phyloP scores from a whole-genome alignment of 306 rosid genomes.

The Elaeagnus macrophylla region DNA sequence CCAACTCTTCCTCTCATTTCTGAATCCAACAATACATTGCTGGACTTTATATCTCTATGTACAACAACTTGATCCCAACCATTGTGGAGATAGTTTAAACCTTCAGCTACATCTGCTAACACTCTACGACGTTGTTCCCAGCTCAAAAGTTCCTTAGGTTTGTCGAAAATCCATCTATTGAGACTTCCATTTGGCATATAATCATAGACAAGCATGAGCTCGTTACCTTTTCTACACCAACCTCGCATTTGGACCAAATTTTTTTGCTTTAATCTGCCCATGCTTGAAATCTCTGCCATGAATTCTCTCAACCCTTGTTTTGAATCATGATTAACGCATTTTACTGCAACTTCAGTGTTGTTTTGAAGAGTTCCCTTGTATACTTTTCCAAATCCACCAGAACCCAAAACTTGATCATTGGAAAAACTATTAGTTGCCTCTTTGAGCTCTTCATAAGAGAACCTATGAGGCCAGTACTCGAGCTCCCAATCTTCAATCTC shows the following conservation, averaged over 20 bases:
- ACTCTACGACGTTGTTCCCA: slow-evolving; percentile 60
- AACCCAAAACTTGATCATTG: slow-evolving; percentile 41
- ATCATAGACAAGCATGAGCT: slow-evolving; percentile 77
- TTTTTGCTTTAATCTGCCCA: slow-evolving; percentile 91
- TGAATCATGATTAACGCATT: slow-evolving; percentile 83
- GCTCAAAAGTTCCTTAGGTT: slow-evolving; percentile 29
- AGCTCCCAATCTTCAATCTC: slow-evolving; percentile 89
- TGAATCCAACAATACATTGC: slow-evolving; percentile 61
- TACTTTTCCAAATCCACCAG: slow-evolving; percentile 85
- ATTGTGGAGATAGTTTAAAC: slow-evolving; percentile 68
- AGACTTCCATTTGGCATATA: slow-evolving; percentile 87
- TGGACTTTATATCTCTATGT: slow-evolving; percentile 75
- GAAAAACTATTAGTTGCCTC: slow-evolving; percentile 49
- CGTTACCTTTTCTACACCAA: slow-evolving; percentile 70
- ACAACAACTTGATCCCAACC: slow-evolving; percentile 91
- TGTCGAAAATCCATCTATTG: slow-evolving; percentile 62
- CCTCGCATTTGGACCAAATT: slow-evolving; percentile 84
- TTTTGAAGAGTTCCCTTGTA: slow-evolving; percentile 50
- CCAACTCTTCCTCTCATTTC: slow-evolving; percentile 81
- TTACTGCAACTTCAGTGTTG: slow-evolving; percentile 61
- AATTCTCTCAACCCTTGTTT: slow-evolving; percentile 84
- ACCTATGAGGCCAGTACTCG: slow-evolving; percentile 87
- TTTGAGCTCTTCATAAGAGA: slow-evolving; percentile 55
- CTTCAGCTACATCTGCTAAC: slow-evolving; percentile 79
- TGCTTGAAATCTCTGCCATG: slow-evolving; percentile 90